These are phyloP conservation scores for Russula compacta DNA, from an alignment of 768 basidiomycete species.

Conservation along the genomic window DNA sequence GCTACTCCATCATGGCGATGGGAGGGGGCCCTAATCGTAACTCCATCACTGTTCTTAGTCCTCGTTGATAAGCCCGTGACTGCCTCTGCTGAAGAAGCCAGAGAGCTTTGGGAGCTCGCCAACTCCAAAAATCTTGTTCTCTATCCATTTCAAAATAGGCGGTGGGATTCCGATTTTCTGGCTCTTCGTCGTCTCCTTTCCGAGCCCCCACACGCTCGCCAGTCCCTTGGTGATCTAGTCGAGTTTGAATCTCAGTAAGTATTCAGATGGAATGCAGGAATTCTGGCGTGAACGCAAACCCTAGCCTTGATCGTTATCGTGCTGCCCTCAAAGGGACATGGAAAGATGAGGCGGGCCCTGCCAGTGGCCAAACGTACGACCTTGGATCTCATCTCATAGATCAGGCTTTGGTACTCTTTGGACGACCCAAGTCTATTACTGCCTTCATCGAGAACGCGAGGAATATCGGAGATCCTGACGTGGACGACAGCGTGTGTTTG, in stretches of 20 bases:
- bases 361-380: conserved; percentile 63
- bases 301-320: conserved; percentile 69
- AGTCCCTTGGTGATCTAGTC: conserved; percentile 49
- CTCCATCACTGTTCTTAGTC: conserved; percentile 31
- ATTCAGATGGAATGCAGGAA: background rate
- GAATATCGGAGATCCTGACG: conserved; percentile 50
- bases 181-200: conserved; percentile 51
- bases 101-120: conserved; percentile 52
- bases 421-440: conserved; percentile 57
- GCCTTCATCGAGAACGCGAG: conserved; percentile 64
- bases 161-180: conserved; percentile 74
- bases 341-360: conserved; percentile 64
- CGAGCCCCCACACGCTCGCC: conserved; percentile 41
- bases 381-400: conserved; percentile 76
- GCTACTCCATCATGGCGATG: background rate
- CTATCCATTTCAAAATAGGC: conserved; percentile 66
- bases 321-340: conserved; percentile 57
- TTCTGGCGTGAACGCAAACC: background rate
- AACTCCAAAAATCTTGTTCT: conserved; percentile 50
- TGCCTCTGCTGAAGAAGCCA: conserved; percentile 47
- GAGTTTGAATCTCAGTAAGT: conserved; percentile 73
- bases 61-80: conserved; percentile 77
- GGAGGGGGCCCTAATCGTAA: background rate
- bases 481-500: conserved; percentile 54
- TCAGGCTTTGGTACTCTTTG: conserved; percentile 68